These are phyloP conservation scores for Yarrowia sp. DNA, from an alignment of 805 yeast species.

Conservation along the genomic window DNA sequence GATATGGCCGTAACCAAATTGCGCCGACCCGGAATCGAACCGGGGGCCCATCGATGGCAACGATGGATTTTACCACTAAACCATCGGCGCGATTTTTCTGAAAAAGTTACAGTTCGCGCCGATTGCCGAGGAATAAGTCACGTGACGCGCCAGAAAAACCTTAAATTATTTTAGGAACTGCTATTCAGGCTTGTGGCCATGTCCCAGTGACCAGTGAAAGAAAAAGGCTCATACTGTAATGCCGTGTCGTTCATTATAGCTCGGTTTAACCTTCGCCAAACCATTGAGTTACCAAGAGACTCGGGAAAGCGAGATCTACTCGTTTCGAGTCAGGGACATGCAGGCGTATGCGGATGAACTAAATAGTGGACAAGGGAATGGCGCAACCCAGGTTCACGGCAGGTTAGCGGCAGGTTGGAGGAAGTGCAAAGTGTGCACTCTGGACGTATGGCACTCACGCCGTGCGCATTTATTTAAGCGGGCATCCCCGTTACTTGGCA, in stretches of 20 bases:
- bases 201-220: too few species aligned
- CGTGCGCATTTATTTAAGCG: neutral
- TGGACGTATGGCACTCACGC: neutral
- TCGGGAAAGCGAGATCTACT: neutral
- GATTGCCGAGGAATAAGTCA: neutral
- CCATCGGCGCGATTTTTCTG: conserved; percentile 13
- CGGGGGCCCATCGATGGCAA: conserved; percentile 27
- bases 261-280: neutral
- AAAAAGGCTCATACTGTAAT: too few species aligned
- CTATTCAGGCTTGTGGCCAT: too few species aligned
- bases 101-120: neutral
- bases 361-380: neutral
- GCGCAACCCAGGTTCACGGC: neutral
- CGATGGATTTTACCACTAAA: conserved; percentile 26
- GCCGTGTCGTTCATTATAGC: too few species aligned
- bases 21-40: conserved; percentile 26
- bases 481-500: neutral
- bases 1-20: conserved; percentile 26
- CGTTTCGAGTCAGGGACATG: neutral
- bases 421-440: neutral
- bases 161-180: neutral
- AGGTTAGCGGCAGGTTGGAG: too few species aligned
- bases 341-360: neutral
- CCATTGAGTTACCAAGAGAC: neutral
- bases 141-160: too few species aligned